Percentiles rank a stretch among this genome's conserved stretches.
phyloP scores from a whole-genome alignment of 1,139 yeast genomes.

The Yarrowia galli region DNA sequence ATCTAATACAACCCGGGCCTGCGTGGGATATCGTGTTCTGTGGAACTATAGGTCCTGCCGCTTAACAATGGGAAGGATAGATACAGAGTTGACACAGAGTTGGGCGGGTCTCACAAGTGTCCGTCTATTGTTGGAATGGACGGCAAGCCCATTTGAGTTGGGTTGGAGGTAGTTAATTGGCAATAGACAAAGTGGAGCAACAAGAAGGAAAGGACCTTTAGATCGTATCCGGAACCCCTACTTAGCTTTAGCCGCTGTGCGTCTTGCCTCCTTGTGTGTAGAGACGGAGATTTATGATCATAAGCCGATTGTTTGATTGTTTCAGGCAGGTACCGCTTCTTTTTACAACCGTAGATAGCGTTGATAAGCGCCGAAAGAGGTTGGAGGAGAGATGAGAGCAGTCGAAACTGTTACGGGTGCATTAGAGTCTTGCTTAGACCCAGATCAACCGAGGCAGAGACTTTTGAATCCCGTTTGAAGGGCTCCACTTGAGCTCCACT shows the following conservation, averaged over 20 bases:
- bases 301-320: conserved; percentile 7
- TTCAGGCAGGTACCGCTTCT: conserved; percentile 4
- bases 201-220: not conserved
- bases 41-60: not conserved
- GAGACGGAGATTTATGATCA: not conserved
- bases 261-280: too few species aligned
- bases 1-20: not conserved
- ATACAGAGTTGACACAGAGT: conserved; percentile 8
- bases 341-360: not conserved
- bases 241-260: not conserved
- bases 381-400: not conserved
- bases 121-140: conserved; percentile 22
- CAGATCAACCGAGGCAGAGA: too few species aligned
- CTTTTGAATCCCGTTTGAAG: too few species aligned
- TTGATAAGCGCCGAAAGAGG: not conserved
- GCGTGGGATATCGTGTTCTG: not conserved
- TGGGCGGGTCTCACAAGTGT: conserved; percentile 3
- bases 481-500: too few species aligned
- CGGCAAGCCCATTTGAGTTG: not conserved
- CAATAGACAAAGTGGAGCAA: not conserved
- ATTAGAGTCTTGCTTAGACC: too few species aligned
- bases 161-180: too few species aligned
- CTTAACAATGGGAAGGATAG: conserved; percentile 3
- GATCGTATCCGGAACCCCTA: not conserved
- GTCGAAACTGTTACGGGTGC: too few species aligned